phyloP scores from a whole-genome alignment of 192 early-diverging fungal genomes.

The Linnemannia elongata region DNA sequence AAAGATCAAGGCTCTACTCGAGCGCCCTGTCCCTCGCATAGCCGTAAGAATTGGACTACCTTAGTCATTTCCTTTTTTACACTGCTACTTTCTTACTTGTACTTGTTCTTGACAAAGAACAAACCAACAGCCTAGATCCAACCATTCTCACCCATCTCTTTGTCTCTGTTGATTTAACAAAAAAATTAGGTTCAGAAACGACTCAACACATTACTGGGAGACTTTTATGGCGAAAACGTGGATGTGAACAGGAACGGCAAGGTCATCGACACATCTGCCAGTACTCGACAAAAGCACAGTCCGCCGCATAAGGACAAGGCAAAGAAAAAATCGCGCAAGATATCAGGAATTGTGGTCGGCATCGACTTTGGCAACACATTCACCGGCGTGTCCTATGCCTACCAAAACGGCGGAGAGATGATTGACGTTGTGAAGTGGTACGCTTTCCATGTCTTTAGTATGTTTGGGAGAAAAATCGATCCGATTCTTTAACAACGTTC shows the following conservation, averaged over 20 bases:
- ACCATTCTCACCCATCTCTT: background rate
- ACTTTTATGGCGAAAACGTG: conserved; percentile 36
- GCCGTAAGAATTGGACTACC: background rate
- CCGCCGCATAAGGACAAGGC: background rate
- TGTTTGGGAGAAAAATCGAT: background rate
- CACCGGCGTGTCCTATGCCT: conserved; percentile 39
- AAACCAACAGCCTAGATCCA: background rate
- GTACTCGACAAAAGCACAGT: background rate
- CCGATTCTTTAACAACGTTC: background rate
- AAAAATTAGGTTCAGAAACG: background rate
- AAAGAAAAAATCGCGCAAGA: conserved; percentile 6
- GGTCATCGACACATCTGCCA: background rate
- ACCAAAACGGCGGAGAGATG: conserved; percentile 47
- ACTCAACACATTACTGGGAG: conserved; percentile 21
- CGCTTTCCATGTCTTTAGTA: background rate
- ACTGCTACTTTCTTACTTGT: background rate
- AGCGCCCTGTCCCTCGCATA: conserved; percentile 40
- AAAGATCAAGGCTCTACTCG: conserved; percentile 27
- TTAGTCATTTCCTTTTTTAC: background rate
- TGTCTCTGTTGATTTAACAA: background rate
- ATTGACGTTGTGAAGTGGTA: conserved; percentile 54
- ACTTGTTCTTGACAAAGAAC: background rate
- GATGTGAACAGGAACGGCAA: conserved; percentile 34
- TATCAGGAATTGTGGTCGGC: conserved; percentile 37
- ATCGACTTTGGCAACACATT: conserved; percentile 49